A percentile compares a stretch with the other conserved stretches of the same genome.
phyloP scores from a whole-genome alignment of 345 rosid genomes.

The Brassica nigra region DNA sequence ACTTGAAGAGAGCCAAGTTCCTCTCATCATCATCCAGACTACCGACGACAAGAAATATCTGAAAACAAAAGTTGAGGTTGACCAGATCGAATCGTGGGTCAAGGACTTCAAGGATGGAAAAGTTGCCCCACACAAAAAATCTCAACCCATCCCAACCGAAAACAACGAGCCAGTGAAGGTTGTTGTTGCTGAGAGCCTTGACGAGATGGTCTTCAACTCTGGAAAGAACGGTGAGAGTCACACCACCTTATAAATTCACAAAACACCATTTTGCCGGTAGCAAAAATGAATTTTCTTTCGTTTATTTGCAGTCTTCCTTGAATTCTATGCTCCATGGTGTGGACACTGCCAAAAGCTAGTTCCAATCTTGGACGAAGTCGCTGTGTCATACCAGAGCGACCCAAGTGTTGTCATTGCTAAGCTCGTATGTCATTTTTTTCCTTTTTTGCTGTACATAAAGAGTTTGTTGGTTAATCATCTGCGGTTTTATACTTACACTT shows the following conservation, averaged over 20 bases:
- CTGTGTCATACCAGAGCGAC: conserved; percentile 64
- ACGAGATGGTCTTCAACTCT: conserved; percentile 73
- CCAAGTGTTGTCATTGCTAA: conserved; percentile 72
- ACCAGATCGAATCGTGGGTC: conserved; percentile 79
- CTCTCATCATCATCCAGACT: conserved; percentile 76
- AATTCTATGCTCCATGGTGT: conserved; percentile 99
- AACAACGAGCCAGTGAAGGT: conserved; percentile 91
- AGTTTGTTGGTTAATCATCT: conserved; percentile 3
- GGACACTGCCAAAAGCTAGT: conserved; percentile 94
- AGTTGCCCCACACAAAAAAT: conserved; percentile 59
- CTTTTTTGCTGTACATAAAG: neutral
- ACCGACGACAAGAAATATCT: conserved; percentile 75
- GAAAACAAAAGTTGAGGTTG: conserved; percentile 69
- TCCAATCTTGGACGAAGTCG: conserved; percentile 95
- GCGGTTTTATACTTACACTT: neutral
- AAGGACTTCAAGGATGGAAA: conserved; percentile 90
- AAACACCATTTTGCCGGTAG: neutral
- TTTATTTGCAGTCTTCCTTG: conserved; percentile 69
- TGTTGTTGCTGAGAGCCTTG: conserved; percentile 77
- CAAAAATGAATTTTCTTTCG: neutral
- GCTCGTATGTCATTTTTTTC: conserved; percentile 54
- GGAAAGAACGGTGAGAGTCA: conserved; percentile 75
- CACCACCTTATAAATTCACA: neutral
- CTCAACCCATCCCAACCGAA: conserved; percentile 82
- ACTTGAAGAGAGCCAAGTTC: conserved; percentile 79